Evolutionary conservation across 1,284 basidiomycete species (phyloP).

Genomic region (Heterobasidion occidentale): DNA sequence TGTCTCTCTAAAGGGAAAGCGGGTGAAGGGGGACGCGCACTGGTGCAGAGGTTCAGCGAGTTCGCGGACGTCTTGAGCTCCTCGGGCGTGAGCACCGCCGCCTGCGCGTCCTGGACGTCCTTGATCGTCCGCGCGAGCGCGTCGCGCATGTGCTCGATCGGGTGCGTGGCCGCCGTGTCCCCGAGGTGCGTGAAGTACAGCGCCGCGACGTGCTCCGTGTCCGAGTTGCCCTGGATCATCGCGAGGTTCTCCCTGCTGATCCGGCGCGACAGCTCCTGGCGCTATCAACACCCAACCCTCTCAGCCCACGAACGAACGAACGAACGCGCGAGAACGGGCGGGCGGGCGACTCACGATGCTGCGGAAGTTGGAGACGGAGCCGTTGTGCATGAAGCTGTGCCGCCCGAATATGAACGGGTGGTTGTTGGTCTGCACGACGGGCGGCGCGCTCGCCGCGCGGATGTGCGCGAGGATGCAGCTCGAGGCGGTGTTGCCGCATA

Average conservation of each 20-base stretch:
- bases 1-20: not conserved
- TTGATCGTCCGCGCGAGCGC: conserved; percentile 22
- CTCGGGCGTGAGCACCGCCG: conserved; percentile 9
- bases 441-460: conserved; percentile 22
- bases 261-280: not conserved
- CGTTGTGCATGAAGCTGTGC: conserved; percentile 32
- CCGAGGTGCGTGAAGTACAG: conserved; percentile 29
- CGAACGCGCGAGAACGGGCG: not conserved
- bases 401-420: conserved; percentile 32
- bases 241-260: conserved; percentile 18
- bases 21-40: not conserved
- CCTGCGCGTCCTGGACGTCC: conserved; percentile 19
- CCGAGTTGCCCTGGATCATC: conserved; percentile 27
- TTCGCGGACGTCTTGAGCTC: conserved; percentile 15
- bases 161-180: conserved; percentile 14
- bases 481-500: conserved; percentile 23
- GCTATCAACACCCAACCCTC: not conserved
- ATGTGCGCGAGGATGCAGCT: conserved; percentile 27
- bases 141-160: conserved; percentile 21
- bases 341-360: conserved; percentile 16
- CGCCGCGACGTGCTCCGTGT: conserved; percentile 30
- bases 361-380: conserved; percentile 23
- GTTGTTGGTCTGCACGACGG: conserved; percentile 25
- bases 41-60: conserved; percentile 21
- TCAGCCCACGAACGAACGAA: not conserved